These are phyloP conservation scores for Carex sylvatica DNA, from an alignment of 202 grass and related monocot species.

Conservation along the genomic window DNA sequence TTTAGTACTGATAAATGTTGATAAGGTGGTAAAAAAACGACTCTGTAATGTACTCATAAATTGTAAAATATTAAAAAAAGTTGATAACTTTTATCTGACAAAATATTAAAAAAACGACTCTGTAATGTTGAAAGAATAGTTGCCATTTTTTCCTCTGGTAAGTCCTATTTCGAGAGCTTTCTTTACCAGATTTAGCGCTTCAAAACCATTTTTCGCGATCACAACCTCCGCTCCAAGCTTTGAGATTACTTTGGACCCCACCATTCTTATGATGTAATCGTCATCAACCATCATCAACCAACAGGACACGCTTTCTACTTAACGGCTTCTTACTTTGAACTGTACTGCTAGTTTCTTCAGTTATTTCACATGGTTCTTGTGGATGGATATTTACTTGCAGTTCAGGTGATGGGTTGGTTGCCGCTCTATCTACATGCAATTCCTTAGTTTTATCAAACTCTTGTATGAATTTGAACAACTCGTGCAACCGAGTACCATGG, in stretches of 20 bases:
- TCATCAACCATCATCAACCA: constrained; percentile 81
- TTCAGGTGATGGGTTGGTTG: neutral
- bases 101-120: no score
- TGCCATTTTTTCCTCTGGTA: neutral
- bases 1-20: neutral
- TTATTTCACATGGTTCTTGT: constrained; percentile 15
- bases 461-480: constrained; percentile 37
- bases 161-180: constrained; percentile 36
- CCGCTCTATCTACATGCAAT: neutral
- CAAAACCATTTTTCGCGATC: constrained; percentile 40
- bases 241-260: constrained; percentile 36
- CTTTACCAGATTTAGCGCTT: constrained; percentile 38
- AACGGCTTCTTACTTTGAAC: constrained; percentile 37
- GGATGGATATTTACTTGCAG: neutral
- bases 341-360: neutral
- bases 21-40: neutral
- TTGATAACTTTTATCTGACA: no score
- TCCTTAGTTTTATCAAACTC: constrained; percentile 35
- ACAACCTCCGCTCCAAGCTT: constrained; percentile 50
- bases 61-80: neutral
- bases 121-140: constrained; percentile 13
- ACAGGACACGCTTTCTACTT: constrained; percentile 44
- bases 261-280: constrained; percentile 22
- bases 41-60: neutral
- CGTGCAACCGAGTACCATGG: constrained; percentile 55